Percentiles rank a stretch among this genome's conserved stretches.
Conservation (phyloP, 176 grass and related monocot genomes). For the Coix lacrymajobi region DNA sequence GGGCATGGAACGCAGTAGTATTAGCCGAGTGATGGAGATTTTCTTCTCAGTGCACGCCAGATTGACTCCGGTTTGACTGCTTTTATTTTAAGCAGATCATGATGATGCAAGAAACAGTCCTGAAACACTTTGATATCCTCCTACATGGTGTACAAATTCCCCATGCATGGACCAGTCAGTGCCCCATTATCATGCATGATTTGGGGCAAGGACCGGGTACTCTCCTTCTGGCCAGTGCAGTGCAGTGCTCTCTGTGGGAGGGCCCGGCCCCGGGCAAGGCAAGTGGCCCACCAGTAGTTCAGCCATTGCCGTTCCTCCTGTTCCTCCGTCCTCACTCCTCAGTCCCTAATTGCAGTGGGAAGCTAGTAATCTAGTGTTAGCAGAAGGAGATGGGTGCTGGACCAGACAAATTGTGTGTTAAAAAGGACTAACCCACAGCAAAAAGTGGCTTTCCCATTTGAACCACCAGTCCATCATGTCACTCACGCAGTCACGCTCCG, state of each 20-base stretch:
- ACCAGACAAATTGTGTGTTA: constrained; percentile 33
- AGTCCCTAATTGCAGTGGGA: neutral
- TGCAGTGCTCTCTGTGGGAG: neutral
- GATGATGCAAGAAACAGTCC: constrained; percentile 1
- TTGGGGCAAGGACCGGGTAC: neutral
- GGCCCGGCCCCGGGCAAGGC: neutral
- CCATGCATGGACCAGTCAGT: constrained; percentile 5
- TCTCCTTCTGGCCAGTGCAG: neutral
- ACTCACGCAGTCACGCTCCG: neutral
- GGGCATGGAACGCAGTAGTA: neutral
- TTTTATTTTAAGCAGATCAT: constrained; percentile 2
- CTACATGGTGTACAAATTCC: neutral
- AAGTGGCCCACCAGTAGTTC: constrained; percentile 31
- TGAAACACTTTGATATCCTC: neutral
- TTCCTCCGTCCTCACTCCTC: neutral
- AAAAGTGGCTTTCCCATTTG: constrained; percentile 30
- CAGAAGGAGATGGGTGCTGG: constrained; percentile 1
- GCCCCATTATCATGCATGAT: constrained; percentile 19
- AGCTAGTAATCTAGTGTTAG: constrained; percentile 19
- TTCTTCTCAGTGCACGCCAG: neutral
- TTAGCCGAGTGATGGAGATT: neutral
- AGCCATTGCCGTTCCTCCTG: neutral
- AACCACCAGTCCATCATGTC: constrained; percentile 31
- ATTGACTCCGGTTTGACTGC: constrained; percentile 15
- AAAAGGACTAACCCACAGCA: constrained; percentile 8